Conservation (phyloP, 192 early-diverging fungal species). For the Coemansia umbellata region DNA sequence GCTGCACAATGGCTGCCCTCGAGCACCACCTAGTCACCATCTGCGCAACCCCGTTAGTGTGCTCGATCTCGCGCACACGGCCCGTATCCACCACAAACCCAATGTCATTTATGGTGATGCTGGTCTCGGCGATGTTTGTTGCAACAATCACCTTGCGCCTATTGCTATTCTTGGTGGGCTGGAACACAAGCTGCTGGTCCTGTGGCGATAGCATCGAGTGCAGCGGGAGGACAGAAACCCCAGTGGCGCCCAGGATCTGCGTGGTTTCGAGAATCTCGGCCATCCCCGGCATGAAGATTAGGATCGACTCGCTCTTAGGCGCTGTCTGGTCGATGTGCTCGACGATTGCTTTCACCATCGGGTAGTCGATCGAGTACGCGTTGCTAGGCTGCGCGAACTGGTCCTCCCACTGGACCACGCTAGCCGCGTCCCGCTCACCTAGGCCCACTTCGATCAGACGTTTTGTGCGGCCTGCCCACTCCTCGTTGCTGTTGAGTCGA, state of each 20-base stretch:
- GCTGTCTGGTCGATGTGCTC: constrained; percentile 55
- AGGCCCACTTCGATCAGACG: neutral
- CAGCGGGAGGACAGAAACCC: constrained; percentile 51
- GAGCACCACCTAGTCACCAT: constrained; percentile 53
- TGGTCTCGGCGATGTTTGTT: constrained; percentile 82
- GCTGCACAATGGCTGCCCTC: constrained; percentile 59
- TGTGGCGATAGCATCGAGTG: constrained; percentile 55
- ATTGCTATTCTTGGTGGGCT: constrained; percentile 34
- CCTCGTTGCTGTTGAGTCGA: neutral
- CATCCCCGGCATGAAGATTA: constrained; percentile 73
- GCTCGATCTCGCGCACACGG: constrained; percentile 58
- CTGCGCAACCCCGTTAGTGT: constrained; percentile 56
- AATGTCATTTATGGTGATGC: constrained; percentile 65
- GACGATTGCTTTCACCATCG: constrained; percentile 56
- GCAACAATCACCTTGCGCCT: constrained; percentile 83
- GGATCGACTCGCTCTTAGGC: constrained; percentile 49
- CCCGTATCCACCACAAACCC: constrained; percentile 71
- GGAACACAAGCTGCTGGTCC: constrained; percentile 55
- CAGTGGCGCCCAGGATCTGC: constrained; percentile 41
- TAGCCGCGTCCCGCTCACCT: neutral
- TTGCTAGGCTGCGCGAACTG: neutral
- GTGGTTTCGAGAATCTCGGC: constrained; percentile 71
- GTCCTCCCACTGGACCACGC: constrained; percentile 26
- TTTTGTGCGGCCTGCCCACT: neutral
- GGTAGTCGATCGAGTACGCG: constrained; percentile 51